phyloP scores from a whole-genome alignment of 2,329 filamentous ascomycete species.

The Canariomyces notabilis region DNA sequence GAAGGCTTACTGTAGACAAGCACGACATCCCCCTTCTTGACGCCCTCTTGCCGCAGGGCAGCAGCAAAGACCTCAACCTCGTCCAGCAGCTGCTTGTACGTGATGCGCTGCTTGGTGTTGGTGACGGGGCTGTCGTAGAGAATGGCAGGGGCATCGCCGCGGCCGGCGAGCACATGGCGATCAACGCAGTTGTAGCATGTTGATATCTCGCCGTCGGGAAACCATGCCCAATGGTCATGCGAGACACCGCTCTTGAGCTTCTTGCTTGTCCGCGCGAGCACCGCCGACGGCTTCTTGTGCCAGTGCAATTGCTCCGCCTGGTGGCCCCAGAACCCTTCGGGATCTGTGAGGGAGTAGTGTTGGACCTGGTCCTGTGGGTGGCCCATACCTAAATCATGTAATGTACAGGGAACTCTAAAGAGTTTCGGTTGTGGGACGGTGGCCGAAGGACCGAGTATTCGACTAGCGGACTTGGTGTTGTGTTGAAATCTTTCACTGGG shows the following conservation, averaged over 20 bases:
- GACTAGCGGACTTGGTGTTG: too few species aligned
- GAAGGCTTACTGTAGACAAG: constrained; percentile 78
- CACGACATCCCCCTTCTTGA: constrained; percentile 78
- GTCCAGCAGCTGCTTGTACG: constrained; percentile 68
- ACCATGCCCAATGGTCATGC: constrained; percentile 85
- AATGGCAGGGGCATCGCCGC: constrained; percentile 69
- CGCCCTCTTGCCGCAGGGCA: constrained; percentile 74
- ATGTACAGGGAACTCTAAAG: neutral
- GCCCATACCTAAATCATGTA: constrained; percentile 21
- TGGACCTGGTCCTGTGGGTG: constrained; percentile 50
- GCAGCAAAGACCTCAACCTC: constrained; percentile 81
- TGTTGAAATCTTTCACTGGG: too few species aligned
- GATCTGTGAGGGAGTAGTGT: constrained; percentile 58
- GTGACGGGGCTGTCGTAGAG: constrained; percentile 87
- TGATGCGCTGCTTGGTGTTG: constrained; percentile 63
- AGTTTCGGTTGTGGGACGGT: neutral
- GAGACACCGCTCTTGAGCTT: constrained; percentile 55
- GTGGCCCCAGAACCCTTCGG: constrained; percentile 67
- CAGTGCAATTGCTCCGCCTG: constrained; percentile 74
- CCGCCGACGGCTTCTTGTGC: constrained; percentile 67
- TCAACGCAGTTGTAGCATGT: constrained; percentile 91
- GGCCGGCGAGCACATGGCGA: constrained; percentile 76
- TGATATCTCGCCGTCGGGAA: constrained; percentile 79
- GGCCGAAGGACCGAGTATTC: too few species aligned
- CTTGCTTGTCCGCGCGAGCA: constrained; percentile 58